phyloP scores from a whole-genome alignment of 345 rosid species.

The Toxicodendron radicans region DNA sequence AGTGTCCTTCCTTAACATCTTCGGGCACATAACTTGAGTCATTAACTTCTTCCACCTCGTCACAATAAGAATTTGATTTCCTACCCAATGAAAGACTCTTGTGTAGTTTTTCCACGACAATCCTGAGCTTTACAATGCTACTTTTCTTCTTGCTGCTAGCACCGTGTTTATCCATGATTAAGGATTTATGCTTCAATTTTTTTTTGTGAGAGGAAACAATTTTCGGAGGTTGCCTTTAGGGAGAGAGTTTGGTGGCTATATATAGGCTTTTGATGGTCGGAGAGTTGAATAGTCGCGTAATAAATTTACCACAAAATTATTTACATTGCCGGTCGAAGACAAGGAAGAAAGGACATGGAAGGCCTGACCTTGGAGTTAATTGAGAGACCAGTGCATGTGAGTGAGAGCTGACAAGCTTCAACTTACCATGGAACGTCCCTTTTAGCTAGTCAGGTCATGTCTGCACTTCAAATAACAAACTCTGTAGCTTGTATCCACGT shows the following conservation, averaged over 20 bases:
- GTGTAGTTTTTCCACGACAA: constrained; percentile 35
- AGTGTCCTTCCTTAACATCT: constrained; percentile 36
- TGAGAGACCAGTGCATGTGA: constrained; percentile 49
- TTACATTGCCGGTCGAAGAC: constrained; percentile 26
- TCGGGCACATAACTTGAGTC: constrained; percentile 19
- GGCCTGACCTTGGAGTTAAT: constrained; percentile 14
- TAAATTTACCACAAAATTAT: too few relatives aligned
- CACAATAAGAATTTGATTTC: constrained; percentile 22
- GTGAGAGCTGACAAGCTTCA: constrained; percentile 25
- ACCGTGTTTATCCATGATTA: constrained; percentile 36
- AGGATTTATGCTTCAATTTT: neutral
- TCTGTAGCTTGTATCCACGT: neutral
- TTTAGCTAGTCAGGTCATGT: constrained; percentile 13
- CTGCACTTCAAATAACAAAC: constrained; percentile 6
- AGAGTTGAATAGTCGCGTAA: neutral
- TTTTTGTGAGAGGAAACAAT: neutral
- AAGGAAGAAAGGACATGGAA: constrained; percentile 33
- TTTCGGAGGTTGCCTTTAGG: neutral
- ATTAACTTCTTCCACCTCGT: constrained; percentile 17
- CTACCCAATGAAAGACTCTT: constrained; percentile 24
- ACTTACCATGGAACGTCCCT: constrained; percentile 25
- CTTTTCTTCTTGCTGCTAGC: constrained; percentile 23
- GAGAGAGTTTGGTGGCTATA: neutral
- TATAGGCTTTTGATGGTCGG: neutral
- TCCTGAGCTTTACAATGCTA: constrained; percentile 36